These are phyloP conservation scores for Saccharomycopsis fodiens DNA, from an alignment of 805 yeast genomes.

Conservation along the genomic window DNA sequence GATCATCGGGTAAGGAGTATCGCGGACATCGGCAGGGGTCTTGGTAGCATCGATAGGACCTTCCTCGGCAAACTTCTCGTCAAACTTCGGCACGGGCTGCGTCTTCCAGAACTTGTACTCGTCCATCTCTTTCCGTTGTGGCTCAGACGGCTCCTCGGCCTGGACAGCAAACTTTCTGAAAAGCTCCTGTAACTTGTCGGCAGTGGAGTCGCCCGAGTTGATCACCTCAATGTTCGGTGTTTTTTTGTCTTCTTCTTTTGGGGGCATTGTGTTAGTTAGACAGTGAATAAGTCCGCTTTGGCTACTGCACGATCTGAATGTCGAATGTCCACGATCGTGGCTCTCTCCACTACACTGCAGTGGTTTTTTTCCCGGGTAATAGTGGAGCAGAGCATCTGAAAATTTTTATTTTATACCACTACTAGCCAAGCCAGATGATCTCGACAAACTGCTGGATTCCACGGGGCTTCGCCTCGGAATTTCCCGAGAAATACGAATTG, in stretches of 20 bases:
- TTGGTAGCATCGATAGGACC: slow-evolving; percentile 74
- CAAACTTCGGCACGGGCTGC: slow-evolving; percentile 83
- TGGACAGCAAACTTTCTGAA: slow-evolving; percentile 43
- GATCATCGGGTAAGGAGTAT: slow-evolving; percentile 61
- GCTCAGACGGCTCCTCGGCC: slow-evolving; percentile 47
- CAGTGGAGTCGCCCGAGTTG: neutral
- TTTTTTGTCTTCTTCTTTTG: neutral
- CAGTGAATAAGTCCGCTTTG: too few relatives aligned
- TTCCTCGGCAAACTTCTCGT: slow-evolving; percentile 46
- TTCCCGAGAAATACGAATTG: slow-evolving; percentile 80
- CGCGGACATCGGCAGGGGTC: slow-evolving; percentile 65
- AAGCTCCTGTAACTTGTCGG: slow-evolving; percentile 51
- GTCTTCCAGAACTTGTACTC: slow-evolving; percentile 97
- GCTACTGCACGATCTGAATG: too few relatives aligned
- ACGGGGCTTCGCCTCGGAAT: slow-evolving; percentile 88
- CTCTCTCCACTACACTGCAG: too few relatives aligned
- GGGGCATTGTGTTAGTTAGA: too few relatives aligned
- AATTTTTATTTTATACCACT: too few relatives aligned
- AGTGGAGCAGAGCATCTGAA: too few relatives aligned
- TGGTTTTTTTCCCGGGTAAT: too few relatives aligned
- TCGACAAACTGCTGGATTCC: slow-evolving; percentile 96
- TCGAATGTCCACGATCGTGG: too few relatives aligned
- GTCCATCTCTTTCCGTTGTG: slow-evolving; percentile 65
- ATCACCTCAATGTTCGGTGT: neutral
- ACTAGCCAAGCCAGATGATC: slow-evolving; percentile 65